Base-by-base conservation (phyloP, 257 asterid genomes). In the Jaltomata sinuosa region DNA sequence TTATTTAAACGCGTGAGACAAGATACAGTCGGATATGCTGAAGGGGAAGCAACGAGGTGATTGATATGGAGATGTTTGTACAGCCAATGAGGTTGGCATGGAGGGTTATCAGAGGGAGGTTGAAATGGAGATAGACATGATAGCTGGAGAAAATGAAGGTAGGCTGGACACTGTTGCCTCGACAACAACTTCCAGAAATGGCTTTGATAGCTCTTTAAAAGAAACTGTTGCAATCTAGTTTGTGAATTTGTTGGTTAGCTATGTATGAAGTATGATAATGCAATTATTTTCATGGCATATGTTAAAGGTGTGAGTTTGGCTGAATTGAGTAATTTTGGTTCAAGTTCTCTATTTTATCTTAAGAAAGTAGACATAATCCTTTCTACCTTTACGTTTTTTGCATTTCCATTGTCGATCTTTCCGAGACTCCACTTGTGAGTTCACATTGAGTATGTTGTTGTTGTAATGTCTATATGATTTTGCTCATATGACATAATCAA, bases 61-160 rank as follows among this genome's bases (percentile, higher is more conserved):
- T n/a, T n/a, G n/a, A n/a, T n/a, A n/a, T n/a, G n/a, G n/a, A n/a
- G n/a, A n/a, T n/a, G n/a, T n/a, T n/a, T n/a, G 95, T 62, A 84
- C 42, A 79, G 0, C 54, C 14, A 93, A 93, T 69, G 50, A 31
- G 83, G 83, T 54, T 29, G 65, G n/a, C 81, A n/a, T 74, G 81
- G 57, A 74, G 34, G 49, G 10, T 34, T 36, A 42, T 29, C 10
- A 5, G 4, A 81, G 45, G 62, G 90, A 83, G 22, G 82, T 79
- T 34, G 93, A 89, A 87, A 92, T 88, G 91, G 93, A 90, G 2
- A 84, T 92, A 5, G 92, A 90, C 90, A 90, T 91, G 95, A 68
- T 89, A 0, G 94, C 91, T 40, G 94, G 93, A 27, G 32, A 71
- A 32, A 18, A 38, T n/a, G 86, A 90, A 8, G 95, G 97, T 49